Conservation (phyloP, 148 eudicot species). For the Vaccinium macrocarpon region DNA sequence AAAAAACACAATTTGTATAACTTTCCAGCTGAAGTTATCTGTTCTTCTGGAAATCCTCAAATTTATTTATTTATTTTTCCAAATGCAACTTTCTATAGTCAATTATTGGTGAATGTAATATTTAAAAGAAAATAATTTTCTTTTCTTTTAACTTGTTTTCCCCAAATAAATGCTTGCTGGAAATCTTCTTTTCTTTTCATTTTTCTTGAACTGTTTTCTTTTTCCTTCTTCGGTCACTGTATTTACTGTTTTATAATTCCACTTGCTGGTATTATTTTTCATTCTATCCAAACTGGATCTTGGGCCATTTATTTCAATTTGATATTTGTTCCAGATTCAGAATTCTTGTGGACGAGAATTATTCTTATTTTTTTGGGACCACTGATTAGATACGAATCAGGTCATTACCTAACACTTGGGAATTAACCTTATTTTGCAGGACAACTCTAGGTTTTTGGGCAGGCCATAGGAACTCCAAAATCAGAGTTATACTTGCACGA, state of each 20-base stretch:
- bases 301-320: not conserved
- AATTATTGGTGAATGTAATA: not conserved
- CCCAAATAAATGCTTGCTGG: not conserved
- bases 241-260: not conserved
- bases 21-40: not conserved
- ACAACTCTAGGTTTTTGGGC: constrained; percentile 12
- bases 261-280: not conserved
- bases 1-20: not conserved
- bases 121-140: not conserved
- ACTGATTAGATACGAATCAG: not conserved
- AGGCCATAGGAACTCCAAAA: constrained; percentile 8
- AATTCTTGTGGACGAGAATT: not conserved
- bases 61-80: not conserved
- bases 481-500: not conserved
- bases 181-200: not conserved
- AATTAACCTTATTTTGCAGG: constrained; percentile 9
- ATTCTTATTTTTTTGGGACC: not conserved
- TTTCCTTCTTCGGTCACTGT: not conserved
- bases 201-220: not conserved
- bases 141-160: not conserved
- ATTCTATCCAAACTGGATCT: not conserved
- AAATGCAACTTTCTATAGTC: not conserved
- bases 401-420: constrained; percentile 10
- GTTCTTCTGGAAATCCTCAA: not conserved
- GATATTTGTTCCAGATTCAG: not conserved